Conservation (phyloP, 2,329 filamentous ascomycete genomes). For the Fusarium denticulatum region DNA sequence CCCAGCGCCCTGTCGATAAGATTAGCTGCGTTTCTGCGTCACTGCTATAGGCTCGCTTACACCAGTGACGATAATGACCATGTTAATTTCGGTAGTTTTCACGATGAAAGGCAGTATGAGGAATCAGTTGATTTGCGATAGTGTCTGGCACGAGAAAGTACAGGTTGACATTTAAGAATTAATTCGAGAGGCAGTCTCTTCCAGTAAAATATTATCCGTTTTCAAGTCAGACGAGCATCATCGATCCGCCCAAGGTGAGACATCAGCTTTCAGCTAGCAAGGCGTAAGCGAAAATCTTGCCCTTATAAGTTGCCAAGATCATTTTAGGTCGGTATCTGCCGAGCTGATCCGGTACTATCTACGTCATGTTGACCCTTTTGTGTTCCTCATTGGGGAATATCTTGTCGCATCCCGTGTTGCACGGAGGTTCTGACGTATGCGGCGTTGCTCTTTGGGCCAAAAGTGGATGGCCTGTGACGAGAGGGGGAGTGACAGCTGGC, state of each 20-base stretch:
- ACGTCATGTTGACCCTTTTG: not conserved
- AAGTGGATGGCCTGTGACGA: not conserved
- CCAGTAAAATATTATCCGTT: not conserved
- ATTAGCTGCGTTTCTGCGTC: not conserved
- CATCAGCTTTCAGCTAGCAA: conserved; percentile 12
- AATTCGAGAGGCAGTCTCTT: not conserved
- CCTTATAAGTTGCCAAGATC: not conserved
- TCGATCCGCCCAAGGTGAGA: not conserved
- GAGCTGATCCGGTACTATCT: not conserved
- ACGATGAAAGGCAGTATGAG: not conserved
- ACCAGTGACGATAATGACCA: conserved; percentile 29
- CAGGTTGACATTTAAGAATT: accelerated
- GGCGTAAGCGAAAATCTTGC: conserved; percentile 11
- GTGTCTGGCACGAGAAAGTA: accelerated
- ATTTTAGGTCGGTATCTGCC: conserved; percentile 2
- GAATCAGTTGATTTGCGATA: not conserved
- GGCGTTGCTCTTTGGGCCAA: not conserved
- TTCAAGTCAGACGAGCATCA: conserved; percentile 2
- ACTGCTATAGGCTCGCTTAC: not conserved
- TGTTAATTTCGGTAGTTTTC: not conserved
- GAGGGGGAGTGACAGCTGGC: not conserved
- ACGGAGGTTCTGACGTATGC: conserved; percentile 8
- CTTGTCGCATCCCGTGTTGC: not conserved
- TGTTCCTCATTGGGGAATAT: not conserved
- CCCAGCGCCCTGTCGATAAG: conserved; percentile 12